Percentiles rank a stretch among this genome's conserved stretches.
Evolutionary conservation across 2,329 filamentous ascomycete genomes (phyloP).

Genomic region (Cercospora sp.): DNA sequence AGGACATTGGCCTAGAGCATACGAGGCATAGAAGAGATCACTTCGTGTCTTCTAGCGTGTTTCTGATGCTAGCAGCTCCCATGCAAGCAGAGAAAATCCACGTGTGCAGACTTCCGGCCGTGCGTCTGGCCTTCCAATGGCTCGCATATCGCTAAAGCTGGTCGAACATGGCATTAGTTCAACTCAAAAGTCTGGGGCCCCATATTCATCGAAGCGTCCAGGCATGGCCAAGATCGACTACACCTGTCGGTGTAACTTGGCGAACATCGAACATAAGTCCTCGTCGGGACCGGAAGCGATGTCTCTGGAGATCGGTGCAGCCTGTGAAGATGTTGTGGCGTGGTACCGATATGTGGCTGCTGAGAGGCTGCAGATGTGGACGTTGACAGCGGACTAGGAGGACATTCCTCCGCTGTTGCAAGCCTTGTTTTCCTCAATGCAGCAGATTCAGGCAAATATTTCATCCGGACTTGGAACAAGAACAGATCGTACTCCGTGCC

Average conservation of each 20-base stretch:
- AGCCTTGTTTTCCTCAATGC: not conserved
- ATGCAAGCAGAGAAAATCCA: not conserved
- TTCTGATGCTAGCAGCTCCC: not conserved
- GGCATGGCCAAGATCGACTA: conserved; percentile 9
- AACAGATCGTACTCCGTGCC: not conserved
- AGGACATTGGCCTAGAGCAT: not conserved
- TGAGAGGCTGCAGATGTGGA: not conserved
- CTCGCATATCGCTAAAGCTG: not conserved
- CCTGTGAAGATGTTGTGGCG: not conserved
- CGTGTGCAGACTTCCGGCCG: not conserved
- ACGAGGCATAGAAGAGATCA: not conserved
- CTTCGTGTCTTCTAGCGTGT: not conserved
- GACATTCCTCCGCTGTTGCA: not conserved
- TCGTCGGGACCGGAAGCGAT: not conserved
- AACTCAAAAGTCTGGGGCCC: conserved; percentile 6
- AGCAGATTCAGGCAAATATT: not conserved
- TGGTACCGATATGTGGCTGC: not conserved
- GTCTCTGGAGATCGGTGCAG: not conserved
- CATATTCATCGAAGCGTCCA: not conserved
- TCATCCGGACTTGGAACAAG: not conserved
- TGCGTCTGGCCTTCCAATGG: not conserved
- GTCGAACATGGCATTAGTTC: not conserved
- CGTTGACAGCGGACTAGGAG: not conserved
- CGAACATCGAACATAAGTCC: not conserved
- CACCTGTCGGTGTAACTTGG: not conserved